These are phyloP conservation scores for Coemansia sp. DNA, from an alignment of 371 early-diverging fungal species.

Conservation along the genomic window DNA sequence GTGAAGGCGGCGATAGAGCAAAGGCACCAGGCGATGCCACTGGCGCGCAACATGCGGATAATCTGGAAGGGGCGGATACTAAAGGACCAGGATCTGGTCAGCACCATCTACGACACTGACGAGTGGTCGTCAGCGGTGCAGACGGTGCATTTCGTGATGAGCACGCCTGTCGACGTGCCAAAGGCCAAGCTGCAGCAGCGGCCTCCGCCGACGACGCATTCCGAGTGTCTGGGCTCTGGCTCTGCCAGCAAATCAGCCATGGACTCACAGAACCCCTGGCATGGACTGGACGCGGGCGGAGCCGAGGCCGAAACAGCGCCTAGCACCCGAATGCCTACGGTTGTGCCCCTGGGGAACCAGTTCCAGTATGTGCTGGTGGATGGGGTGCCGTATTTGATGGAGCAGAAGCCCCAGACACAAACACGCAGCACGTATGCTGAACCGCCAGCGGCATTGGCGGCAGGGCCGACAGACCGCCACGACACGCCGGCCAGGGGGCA, in stretches of 20 bases:
- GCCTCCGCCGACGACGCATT: too few species aligned
- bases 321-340: neutral
- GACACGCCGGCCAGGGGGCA: neutral
- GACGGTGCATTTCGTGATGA: conserved; percentile 43
- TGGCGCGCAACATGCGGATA: conserved; percentile 38
- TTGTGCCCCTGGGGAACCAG: conserved; percentile 36
- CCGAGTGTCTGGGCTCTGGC: too few species aligned
- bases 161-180: neutral
- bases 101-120: conserved; percentile 4
- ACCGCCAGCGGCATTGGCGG: neutral
- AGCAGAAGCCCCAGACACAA: neutral
- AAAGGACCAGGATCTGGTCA: conserved; percentile 10
- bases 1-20: conserved; percentile 33
- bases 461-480: neutral
- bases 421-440: neutral
- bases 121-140: conserved; percentile 4
- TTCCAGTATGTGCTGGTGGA: conserved; percentile 50
- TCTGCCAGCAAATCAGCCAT: neutral
- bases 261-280: too few species aligned
- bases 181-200: neutral
- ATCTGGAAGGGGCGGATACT: conserved; percentile 46
- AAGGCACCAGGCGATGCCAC: conserved; percentile 23
- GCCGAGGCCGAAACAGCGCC: neutral
- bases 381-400: conserved; percentile 38
- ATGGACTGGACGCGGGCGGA: too few species aligned